Evolutionary conservation across 495 filamentous ascomycete genomes (phyloP).

Genomic region (Penicillium ochrochloron): DNA sequence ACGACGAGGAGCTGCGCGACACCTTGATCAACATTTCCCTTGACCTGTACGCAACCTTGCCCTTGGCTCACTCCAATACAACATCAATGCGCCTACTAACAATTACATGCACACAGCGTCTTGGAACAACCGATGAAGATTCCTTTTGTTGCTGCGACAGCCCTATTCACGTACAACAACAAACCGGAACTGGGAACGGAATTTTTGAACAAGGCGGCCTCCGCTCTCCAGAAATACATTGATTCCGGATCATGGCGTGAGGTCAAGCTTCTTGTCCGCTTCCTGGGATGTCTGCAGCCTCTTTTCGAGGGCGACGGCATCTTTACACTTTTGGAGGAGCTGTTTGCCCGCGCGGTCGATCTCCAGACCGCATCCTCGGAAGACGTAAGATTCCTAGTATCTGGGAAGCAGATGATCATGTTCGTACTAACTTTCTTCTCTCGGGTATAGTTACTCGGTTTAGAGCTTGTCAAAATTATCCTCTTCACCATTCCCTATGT

Average conservation of each 20-base stretch:
- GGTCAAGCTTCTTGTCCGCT: slow-evolving; percentile 87
- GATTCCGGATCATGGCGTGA: slow-evolving; percentile 80
- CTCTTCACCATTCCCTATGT: slow-evolving; percentile 91
- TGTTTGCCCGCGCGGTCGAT: slow-evolving; percentile 83
- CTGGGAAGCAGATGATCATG: not conserved
- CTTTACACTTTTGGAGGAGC: slow-evolving; percentile 81
- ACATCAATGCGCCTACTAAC: slow-evolving; percentile 18
- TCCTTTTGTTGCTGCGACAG: slow-evolving; percentile 83
- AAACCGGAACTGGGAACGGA: slow-evolving; percentile 73
- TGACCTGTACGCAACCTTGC: slow-evolving; percentile 63
- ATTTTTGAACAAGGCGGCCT: slow-evolving; percentile 63
- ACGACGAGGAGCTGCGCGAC: slow-evolving; percentile 73
- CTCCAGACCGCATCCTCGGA: slow-evolving; percentile 89
- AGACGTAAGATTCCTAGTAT: slow-evolving; percentile 63
- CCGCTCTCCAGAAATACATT: slow-evolving; percentile 63
- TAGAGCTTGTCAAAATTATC: slow-evolving; percentile 96
- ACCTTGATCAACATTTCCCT: slow-evolving; percentile 73
- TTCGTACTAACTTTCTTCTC: slow-evolving; percentile 26
- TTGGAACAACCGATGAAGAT: slow-evolving; percentile 96
- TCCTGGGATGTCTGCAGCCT: slow-evolving; percentile 80
- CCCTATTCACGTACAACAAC: slow-evolving; percentile 73
- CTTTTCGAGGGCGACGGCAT: slow-evolving; percentile 82
- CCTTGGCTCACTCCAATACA: not conserved
- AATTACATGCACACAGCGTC: slow-evolving; percentile 40
- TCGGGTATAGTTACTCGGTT: slow-evolving; percentile 55